Conservation (phyloP, 768 basidiomycete species). For the Calvatia gigantea region DNA sequence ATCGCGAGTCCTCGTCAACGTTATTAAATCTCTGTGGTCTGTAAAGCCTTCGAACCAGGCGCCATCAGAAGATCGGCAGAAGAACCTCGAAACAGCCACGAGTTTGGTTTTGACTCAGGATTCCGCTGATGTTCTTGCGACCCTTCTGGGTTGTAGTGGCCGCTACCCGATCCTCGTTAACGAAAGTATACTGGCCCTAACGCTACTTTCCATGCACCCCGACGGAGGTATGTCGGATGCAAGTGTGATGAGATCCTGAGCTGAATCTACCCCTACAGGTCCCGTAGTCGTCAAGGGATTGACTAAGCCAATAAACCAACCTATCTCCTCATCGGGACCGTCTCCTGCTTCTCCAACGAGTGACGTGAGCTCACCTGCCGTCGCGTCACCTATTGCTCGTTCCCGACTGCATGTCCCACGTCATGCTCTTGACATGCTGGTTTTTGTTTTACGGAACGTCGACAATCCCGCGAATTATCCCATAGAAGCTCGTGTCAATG, state of each 20-base stretch:
- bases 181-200: slow-evolving; percentile 83
- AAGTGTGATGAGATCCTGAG: not conserved
- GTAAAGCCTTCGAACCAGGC: slow-evolving; percentile 14
- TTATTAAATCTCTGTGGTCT: slow-evolving; percentile 71
- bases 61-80: slow-evolving; percentile 34
- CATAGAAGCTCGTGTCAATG: slow-evolving; percentile 74
- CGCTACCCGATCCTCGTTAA: slow-evolving; percentile 85
- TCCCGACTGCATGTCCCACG: slow-evolving; percentile 41
- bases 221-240: slow-evolving; percentile 53
- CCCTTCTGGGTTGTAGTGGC: slow-evolving; percentile 70
- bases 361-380: slow-evolving; percentile 46
- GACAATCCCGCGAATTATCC: slow-evolving; percentile 57
- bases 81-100: slow-evolving; percentile 52
- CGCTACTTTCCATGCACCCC: slow-evolving; percentile 64
- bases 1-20: slow-evolving; percentile 83
- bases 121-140: slow-evolving; percentile 59
- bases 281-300: slow-evolving; percentile 61
- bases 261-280: slow-evolving; percentile 34
- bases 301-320: slow-evolving; percentile 30
- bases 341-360: slow-evolving; percentile 37
- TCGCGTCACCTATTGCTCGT: slow-evolving; percentile 37
- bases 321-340: slow-evolving; percentile 22
- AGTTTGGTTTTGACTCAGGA: slow-evolving; percentile 47
- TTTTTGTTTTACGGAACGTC: slow-evolving; percentile 55
- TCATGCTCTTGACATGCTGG: slow-evolving; percentile 66